Conservation (phyloP, 257 asterid species). For the Gentiana dahurica region DNA sequence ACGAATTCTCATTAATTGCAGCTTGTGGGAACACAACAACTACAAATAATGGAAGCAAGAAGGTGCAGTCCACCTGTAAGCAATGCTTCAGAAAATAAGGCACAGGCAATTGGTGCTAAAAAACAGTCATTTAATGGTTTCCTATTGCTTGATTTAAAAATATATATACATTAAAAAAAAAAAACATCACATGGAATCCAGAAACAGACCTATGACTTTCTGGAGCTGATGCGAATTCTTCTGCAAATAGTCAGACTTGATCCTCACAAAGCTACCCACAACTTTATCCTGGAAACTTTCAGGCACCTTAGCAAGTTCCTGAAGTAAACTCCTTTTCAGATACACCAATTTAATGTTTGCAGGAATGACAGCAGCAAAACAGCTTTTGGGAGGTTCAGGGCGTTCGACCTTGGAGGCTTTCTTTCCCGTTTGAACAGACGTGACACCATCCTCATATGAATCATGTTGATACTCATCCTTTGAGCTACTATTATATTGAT, state of each 20-base stretch:
- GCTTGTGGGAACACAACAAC: no score
- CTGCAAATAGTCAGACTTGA: slow-evolving; percentile 64
- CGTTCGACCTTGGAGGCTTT: slow-evolving; percentile 15
- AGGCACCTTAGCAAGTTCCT: slow-evolving; percentile 51
- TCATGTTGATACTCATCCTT: slow-evolving; percentile 44
- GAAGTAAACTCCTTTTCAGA: slow-evolving; percentile 54
- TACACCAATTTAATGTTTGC: slow-evolving; percentile 70
- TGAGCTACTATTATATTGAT: slow-evolving; percentile 47
- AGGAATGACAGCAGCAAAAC: slow-evolving; percentile 65
- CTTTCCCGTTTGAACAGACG: slow-evolving; percentile 12
- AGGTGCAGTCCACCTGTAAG: no score
- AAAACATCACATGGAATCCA: background rate
- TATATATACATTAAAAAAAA: background rate
- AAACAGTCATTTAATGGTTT: no score
- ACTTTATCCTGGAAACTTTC: slow-evolving; percentile 48
- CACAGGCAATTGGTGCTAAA: no score
- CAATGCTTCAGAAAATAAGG: no score
- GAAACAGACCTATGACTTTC: slow-evolving; percentile 59
- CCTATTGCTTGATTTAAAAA: no score
- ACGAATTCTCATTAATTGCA: no score
- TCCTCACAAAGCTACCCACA: slow-evolving; percentile 79
- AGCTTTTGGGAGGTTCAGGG: slow-evolving; percentile 43
- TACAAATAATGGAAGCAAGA: no score
- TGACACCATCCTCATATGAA: slow-evolving; percentile 45
- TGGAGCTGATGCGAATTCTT: slow-evolving; percentile 72